Evolutionary conservation across 2,329 filamentous ascomycete genomes (phyloP).

Genomic region (Orbilia brochopaga): DNA sequence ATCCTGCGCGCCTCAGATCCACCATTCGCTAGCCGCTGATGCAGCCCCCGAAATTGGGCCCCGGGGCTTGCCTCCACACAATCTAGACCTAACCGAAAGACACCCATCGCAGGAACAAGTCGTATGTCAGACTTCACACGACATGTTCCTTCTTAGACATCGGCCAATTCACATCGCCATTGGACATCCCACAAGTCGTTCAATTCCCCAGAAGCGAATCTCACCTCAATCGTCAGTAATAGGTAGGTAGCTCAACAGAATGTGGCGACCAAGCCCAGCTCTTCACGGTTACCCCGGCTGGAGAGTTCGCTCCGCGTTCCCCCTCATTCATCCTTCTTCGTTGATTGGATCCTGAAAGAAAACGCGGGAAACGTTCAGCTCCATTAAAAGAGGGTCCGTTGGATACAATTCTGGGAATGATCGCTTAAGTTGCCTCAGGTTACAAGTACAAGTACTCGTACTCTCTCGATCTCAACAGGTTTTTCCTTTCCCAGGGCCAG

Average conservation of each 20-base stretch:
- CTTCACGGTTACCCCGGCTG: not conserved
- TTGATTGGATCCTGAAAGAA: constrained; percentile 1
- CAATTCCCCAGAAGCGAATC: not conserved
- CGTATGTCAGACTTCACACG: not conserved
- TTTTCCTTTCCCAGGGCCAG: constrained; percentile 38
- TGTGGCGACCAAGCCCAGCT: not conserved
- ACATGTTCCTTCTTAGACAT: constrained; percentile 12
- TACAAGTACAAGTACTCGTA: no score
- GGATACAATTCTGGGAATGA: constrained; percentile 35
- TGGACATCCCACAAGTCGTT: not conserved
- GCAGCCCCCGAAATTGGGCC: constrained; percentile 18
- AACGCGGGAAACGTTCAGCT: not conserved
- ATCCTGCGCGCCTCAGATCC: constrained; percentile 9
- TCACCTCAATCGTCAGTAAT: not conserved
- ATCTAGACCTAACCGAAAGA: not conserved
- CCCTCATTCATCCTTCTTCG: not conserved
- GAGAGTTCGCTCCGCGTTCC: not conserved
- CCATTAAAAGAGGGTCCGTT: constrained; percentile 37
- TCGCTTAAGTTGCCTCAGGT: constrained; percentile 30
- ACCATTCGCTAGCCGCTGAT: constrained; percentile 42
- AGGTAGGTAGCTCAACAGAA: not conserved
- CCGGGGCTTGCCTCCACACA: not conserved
- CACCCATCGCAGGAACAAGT: not conserved
- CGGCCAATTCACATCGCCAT: constrained; percentile 1
- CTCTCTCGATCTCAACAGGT: not conserved